Conservation (phyloP, 345 rosid genomes). For the Mangifera indica region DNA sequence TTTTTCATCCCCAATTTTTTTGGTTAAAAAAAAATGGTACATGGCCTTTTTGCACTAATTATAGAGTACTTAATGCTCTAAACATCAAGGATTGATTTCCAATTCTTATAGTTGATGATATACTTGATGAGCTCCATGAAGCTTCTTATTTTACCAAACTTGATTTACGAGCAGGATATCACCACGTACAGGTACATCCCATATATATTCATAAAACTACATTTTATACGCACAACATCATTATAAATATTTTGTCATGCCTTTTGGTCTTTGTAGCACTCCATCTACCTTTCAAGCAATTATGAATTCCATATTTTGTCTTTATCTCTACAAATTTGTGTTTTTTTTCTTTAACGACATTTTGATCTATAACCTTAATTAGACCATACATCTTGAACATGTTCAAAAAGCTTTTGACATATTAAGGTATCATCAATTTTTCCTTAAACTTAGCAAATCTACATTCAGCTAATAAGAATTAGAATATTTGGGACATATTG, state of each 20-base stretch:
- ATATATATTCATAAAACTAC: not conserved
- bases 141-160: conserved; percentile 12
- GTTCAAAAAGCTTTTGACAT: not conserved
- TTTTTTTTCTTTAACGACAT: not conserved
- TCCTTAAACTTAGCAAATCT: not conserved
- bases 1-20: too few relatives aligned
- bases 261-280: too few relatives aligned
- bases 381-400: not conserved
- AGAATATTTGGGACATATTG: not conserved
- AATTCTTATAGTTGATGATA: not conserved
- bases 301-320: not conserved
- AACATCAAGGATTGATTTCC: too few relatives aligned
- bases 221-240: not conserved
- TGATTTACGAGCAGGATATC: not conserved
- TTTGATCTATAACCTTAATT: not conserved
- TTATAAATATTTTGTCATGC: too few relatives aligned
- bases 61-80: too few relatives aligned
- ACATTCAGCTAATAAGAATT: not conserved
- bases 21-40: conserved; percentile 1
- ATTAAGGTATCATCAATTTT: not conserved
- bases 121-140: not conserved
- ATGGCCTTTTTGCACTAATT: not conserved
- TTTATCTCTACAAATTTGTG: not conserved
- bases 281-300: not conserved
- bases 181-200: not conserved